Conservation (phyloP, 2,329 filamentous ascomycete genomes). For the Ophiostoma piceae region DNA sequence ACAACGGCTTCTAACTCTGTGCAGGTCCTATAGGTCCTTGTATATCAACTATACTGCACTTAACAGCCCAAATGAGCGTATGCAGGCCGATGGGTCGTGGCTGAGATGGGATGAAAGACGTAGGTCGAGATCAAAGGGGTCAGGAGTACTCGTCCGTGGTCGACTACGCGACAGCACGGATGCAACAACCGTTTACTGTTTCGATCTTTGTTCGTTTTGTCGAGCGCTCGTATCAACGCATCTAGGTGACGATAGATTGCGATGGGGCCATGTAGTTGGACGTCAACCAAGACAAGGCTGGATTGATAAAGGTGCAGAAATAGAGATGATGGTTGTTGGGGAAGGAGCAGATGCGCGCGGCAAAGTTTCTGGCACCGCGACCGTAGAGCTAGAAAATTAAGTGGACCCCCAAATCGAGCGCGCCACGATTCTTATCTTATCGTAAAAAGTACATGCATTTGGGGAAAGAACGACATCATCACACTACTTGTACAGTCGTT, state of each 20-base stretch:
- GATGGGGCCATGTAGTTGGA: neutral
- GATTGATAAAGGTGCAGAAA: neutral
- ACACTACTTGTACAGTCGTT: neutral
- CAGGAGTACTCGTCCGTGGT: constrained; percentile 7
- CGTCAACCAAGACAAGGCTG: neutral
- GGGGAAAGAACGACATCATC: neutral
- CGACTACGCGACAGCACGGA: constrained; percentile 14
- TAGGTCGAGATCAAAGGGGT: neutral
- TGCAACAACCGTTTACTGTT: neutral
- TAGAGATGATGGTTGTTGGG: neutral
- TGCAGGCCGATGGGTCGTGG: neutral
- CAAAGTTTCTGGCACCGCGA: constrained; percentile 8
- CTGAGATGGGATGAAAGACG: constrained; percentile 5
- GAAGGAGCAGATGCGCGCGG: neutral
- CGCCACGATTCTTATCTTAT: constrained; percentile 6
- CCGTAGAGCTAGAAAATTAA: neutral
- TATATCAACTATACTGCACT: neutral
- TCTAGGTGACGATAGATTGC: neutral
- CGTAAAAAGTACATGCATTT: neutral
- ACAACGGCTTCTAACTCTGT: neutral
- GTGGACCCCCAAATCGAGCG: neutral
- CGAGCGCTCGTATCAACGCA: neutral
- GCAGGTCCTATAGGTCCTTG: neutral
- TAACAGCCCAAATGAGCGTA: neutral
- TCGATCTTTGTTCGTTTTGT: neutral